These are phyloP conservation scores for Mycotypha africana DNA, from an alignment of 371 early-diverging fungal genomes.

Conservation along the genomic window DNA sequence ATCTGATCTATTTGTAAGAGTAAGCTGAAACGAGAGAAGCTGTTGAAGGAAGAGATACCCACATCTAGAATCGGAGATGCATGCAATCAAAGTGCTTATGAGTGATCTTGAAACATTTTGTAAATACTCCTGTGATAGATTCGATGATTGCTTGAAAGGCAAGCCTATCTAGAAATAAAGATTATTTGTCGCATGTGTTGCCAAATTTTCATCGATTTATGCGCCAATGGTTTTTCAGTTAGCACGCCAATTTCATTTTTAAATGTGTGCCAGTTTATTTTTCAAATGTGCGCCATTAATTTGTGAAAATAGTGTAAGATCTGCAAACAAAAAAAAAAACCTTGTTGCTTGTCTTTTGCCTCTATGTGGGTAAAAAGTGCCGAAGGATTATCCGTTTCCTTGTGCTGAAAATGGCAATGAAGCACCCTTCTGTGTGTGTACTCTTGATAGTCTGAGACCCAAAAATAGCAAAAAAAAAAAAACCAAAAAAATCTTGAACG, in stretches of 20 bases:
- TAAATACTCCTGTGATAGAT: conserved; percentile 1
- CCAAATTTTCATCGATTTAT: neutral
- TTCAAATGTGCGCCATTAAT: neutral
- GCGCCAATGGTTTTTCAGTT: neutral
- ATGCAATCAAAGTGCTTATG: neutral
- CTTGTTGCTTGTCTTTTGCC: too few relatives aligned
- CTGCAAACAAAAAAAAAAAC: too few relatives aligned
- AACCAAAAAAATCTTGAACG: too few relatives aligned
- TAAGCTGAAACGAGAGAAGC: conserved; percentile 5
- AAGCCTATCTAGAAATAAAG: conserved; percentile 1
- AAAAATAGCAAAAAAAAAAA: too few relatives aligned
- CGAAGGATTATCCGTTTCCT: too few relatives aligned
- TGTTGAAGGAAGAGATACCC: conserved; percentile 5
- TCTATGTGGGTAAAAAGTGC: too few relatives aligned
- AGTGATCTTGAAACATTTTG: conserved; percentile 4
- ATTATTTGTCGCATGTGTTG: neutral
- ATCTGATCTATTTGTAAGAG: conserved; percentile 11
- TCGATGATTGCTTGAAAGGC: conserved; percentile 2
- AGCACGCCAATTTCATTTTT: neutral
- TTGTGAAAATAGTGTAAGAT: neutral
- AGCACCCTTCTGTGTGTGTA: too few relatives aligned
- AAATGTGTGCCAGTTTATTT: neutral
- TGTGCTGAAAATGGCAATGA: too few relatives aligned
- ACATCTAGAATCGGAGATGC: conserved; percentile 2
- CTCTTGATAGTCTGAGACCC: too few relatives aligned